Evolutionary conservation across 257 asterid genomes (phyloP).

Genomic region (Scutellaria barbata): DNA sequence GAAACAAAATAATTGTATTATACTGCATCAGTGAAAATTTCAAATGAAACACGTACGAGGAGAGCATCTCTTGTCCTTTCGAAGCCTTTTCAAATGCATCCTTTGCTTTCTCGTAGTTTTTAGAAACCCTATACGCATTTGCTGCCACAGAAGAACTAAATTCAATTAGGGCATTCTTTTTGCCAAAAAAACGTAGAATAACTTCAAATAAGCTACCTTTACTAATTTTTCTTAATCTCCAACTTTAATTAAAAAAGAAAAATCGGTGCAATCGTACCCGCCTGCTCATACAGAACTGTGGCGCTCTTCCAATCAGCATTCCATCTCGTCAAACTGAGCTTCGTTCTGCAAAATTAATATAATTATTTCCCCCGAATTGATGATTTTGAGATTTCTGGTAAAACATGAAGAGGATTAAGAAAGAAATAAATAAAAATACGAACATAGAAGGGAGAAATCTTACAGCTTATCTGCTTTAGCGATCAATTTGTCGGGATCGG

Average conservation of each 20-base stretch:
- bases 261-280: slow-evolving; percentile 53
- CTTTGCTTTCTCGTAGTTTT: slow-evolving; percentile 78
- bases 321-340: slow-evolving; percentile 93
- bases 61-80: slow-evolving; percentile 92
- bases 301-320: slow-evolving; percentile 94
- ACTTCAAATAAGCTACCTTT: slow-evolving; percentile 9
- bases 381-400: slow-evolving; percentile 23
- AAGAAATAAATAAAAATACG: neutral
- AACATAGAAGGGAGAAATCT: slow-evolving; percentile 17
- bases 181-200: neutral
- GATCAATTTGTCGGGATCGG: slow-evolving; percentile 87
- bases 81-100: slow-evolving; percentile 95
- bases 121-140: slow-evolving; percentile 69
- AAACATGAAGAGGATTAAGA: neutral
- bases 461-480: slow-evolving; percentile 94
- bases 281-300: slow-evolving; percentile 87
- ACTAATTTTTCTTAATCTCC: slow-evolving; percentile 20
- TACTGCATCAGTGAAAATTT: slow-evolving; percentile 10
- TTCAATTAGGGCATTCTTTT: neutral
- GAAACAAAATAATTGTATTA: neutral
- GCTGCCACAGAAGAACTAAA: slow-evolving; percentile 50
- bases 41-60: slow-evolving; percentile 69
- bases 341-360: slow-evolving; percentile 58
- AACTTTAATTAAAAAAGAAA: neutral
- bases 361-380: slow-evolving; percentile 4